A percentile compares a stretch with the other conserved stretches of the same genome.
phyloP scores from a whole-genome alignment of 495 filamentous ascomycete species.

The Aspergillus bridgeri region DNA sequence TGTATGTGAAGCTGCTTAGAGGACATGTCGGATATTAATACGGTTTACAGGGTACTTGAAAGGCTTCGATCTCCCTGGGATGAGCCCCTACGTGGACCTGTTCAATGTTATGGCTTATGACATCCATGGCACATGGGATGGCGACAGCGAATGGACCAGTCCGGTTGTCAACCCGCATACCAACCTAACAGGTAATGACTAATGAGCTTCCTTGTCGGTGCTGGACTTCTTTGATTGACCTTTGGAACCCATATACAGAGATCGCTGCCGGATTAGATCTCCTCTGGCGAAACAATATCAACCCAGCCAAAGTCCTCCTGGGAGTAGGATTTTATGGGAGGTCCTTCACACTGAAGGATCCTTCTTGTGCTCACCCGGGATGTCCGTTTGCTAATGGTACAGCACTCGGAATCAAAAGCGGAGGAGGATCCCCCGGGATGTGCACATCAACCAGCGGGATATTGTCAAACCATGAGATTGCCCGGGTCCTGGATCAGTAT shows the following conservation, averaged over 20 bases:
- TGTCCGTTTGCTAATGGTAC: not conserved
- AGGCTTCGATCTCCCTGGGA: not conserved
- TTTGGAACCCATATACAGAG: too few relatives aligned
- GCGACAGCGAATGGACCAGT: slow-evolving; percentile 3
- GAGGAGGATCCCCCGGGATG: not conserved
- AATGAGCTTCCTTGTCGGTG: too few relatives aligned
- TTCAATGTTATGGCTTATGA: slow-evolving; percentile 12
- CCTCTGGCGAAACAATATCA: too few relatives aligned
- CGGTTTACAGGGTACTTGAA: not conserved
- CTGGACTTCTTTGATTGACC: too few relatives aligned
- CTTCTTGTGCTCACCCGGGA: too few relatives aligned
- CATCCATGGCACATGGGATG: slow-evolving; percentile 14
- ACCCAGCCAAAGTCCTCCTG: too few relatives aligned
- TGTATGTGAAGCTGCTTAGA: not conserved
- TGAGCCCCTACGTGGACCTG: not conserved
- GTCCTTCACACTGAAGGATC: too few relatives aligned
- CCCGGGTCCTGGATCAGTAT: not conserved
- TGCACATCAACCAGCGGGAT: not conserved
- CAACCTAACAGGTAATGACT: too few relatives aligned
- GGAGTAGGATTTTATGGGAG: too few relatives aligned
- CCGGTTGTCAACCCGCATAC: not conserved
- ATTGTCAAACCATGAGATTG: not conserved
- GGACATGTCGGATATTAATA: not conserved
- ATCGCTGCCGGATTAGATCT: too few relatives aligned
- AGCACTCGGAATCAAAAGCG: not conserved